Evolutionary conservation across 164 flowering plant genomes (phyloP), one percentile per base, ranked within the genome.

Genomic region (Dillenia suffruticosa): DNA sequence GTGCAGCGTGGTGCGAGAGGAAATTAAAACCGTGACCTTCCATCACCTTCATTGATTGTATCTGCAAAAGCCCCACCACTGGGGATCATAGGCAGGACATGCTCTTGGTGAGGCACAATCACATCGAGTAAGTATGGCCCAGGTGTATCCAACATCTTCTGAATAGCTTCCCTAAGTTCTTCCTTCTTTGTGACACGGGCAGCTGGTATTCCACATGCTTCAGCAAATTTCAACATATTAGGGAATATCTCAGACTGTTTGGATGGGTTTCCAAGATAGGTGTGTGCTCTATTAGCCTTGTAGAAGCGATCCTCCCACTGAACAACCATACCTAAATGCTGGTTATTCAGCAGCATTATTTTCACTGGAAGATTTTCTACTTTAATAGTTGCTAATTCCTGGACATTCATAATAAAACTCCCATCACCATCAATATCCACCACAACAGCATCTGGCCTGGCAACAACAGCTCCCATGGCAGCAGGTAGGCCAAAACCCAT

Each of bases 401-500:
- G 87, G 44, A 81, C 77, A 60, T 82, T 84, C 89, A 84, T 84
- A 15, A 82, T 72, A 46, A 84, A 84, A 57, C 89, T 82, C 40
- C 89, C 89, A 68, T 84, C 89, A 17, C 87, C 85, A 62, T 82
- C 89, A 50, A 84, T 79, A 51, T 79, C 87, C 0, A 82, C 79
- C 8, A 84, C 84, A 16, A 72, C 45, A 0, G 79, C 76, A 59
- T 68, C 77, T 8, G 85, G 89, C 24, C 69, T 79, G 3, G 85
- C 87, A 49, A 82, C 81, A 13, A 79, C 81, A 24, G 89, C 89
- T 13, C 89, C 89, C 12, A 84, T 77, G 3, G 89, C 89, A n/a
- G 89, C 87, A 15, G 87, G 89, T 62, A 84, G 65, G 44, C 85
- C 89, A 67, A 85, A 82, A 19, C 89, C 89, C 89, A 84, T 81